A percentile compares a stretch with the other conserved stretches of the same genome.
phyloP scores from a whole-genome alignment of 139 green algal genomes.

The Chlorella vulgaris region DNA sequence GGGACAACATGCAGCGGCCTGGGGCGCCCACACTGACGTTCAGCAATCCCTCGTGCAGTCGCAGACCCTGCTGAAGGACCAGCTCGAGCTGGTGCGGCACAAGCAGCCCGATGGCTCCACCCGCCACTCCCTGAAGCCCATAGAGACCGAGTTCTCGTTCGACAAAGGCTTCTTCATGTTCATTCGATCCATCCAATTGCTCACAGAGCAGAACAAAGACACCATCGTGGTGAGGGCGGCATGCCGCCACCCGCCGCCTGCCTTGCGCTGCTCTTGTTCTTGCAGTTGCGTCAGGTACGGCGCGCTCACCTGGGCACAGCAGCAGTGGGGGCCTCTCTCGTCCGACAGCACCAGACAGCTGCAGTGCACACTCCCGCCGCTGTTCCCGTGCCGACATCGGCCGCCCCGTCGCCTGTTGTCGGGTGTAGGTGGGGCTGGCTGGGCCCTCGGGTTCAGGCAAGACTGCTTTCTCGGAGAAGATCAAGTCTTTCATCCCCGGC shows the following conservation, averaged over 20 bases:
- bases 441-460: conserved; percentile 95
- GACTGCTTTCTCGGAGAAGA: conserved; percentile 93
- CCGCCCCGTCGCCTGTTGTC: too few species aligned
- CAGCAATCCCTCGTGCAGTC: too few species aligned
- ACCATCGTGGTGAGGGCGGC: conserved; percentile 74
- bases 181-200: conserved; percentile 84
- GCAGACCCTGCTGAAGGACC: conserved; percentile 78
- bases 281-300: background rate
- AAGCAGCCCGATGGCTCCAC: conserved; percentile 54
- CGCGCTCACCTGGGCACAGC: too few species aligned
- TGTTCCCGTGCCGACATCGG: too few species aligned
- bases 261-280: background rate
- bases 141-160: conserved; percentile 83
- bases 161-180: conserved; percentile 87
- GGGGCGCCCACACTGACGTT: too few species aligned
- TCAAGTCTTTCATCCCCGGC: conserved; percentile 87
- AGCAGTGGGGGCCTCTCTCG: too few species aligned
- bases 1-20: too few species aligned
- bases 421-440: conserved; percentile 83
- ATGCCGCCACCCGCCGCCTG: background rate
- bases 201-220: conserved; percentile 76
- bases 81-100: conserved; percentile 77
- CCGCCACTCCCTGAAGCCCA: conserved; percentile 70
- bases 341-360: too few species aligned
- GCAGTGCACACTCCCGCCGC: too few species aligned